phyloP scores from a whole-genome alignment of 768 basidiomycete species.

The Lentinula edodes region DNA sequence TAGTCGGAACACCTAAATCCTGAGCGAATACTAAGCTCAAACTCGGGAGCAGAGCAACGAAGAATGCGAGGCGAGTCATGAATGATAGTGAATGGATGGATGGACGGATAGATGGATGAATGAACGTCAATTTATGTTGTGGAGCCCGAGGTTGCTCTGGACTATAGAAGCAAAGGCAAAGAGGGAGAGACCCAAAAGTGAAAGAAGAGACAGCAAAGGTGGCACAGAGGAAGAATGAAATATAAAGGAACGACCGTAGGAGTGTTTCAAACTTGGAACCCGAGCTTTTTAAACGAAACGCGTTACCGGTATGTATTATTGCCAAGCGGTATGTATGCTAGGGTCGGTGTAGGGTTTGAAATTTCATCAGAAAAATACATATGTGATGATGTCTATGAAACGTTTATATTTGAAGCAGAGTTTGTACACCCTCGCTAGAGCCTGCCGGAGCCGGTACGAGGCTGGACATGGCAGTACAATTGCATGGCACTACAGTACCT shows the following conservation, averaged over 20 bases:
- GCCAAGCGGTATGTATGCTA: too few relatives aligned
- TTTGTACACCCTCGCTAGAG: too few relatives aligned
- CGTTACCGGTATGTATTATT: too few relatives aligned
- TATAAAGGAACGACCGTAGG: not conserved
- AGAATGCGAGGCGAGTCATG: not conserved
- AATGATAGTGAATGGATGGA: too few relatives aligned
- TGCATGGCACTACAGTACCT: too few relatives aligned
- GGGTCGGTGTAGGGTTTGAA: too few relatives aligned
- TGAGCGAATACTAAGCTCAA: conserved; percentile 11
- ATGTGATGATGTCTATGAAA: too few relatives aligned
- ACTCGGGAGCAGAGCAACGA: conserved; percentile 1
- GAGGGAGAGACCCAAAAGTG: not conserved
- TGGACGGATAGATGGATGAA: not conserved
- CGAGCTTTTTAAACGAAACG: not conserved
- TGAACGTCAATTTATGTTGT: too few relatives aligned
- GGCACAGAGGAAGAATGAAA: not conserved
- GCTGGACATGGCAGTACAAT: too few relatives aligned
- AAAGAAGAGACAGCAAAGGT: not conserved
- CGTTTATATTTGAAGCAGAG: too few relatives aligned
- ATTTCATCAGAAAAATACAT: too few relatives aligned
- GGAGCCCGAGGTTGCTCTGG: not conserved
- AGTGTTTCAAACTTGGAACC: not conserved
- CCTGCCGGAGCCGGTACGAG: too few relatives aligned
- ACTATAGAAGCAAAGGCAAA: not conserved
- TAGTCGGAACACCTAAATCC: conserved; percentile 21